These are phyloP conservation scores for Linum lewisii DNA, from an alignment of 345 rosid genomes.

Conservation along the genomic window DNA sequence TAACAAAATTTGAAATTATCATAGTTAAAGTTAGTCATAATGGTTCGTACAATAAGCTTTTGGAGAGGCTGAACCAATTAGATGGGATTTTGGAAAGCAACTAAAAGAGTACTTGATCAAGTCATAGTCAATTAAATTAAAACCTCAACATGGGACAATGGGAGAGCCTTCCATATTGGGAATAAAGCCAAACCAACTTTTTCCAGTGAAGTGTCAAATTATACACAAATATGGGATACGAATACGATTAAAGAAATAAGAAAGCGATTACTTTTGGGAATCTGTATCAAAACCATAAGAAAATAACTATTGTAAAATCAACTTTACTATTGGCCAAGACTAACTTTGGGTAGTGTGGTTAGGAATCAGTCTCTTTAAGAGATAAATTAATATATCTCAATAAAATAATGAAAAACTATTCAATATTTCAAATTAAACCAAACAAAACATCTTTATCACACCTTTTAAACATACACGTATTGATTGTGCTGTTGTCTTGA, in stretches of 20 bases:
- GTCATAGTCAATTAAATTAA: neutral
- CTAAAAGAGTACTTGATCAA: neutral
- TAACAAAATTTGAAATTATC: too few relatives aligned
- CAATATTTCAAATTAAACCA: conserved; percentile 10
- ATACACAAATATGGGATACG: neutral
- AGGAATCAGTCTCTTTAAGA: conserved; percentile 12
- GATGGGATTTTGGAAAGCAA: neutral
- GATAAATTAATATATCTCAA: neutral
- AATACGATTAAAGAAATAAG: conserved; percentile 4
- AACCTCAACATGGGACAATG: conserved; percentile 11
- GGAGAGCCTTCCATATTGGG: conserved; percentile 7
- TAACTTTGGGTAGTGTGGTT: neutral
- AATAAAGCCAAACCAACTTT: conserved; percentile 11
- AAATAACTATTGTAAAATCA: too few relatives aligned
- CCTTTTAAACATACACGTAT: neutral
- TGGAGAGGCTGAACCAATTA: neutral
- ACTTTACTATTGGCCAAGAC: conserved; percentile 4
- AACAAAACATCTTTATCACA: neutral
- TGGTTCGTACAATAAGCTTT: neutral
- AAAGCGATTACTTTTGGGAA: neutral
- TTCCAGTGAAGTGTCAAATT: neutral
- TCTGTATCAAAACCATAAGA: neutral
- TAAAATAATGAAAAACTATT: neutral
- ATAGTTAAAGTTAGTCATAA: too few relatives aligned
- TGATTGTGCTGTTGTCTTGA: neutral